Evolutionary conservation across 306 rosid genomes (phyloP).

Genomic region (Cicer yamashitae): DNA sequence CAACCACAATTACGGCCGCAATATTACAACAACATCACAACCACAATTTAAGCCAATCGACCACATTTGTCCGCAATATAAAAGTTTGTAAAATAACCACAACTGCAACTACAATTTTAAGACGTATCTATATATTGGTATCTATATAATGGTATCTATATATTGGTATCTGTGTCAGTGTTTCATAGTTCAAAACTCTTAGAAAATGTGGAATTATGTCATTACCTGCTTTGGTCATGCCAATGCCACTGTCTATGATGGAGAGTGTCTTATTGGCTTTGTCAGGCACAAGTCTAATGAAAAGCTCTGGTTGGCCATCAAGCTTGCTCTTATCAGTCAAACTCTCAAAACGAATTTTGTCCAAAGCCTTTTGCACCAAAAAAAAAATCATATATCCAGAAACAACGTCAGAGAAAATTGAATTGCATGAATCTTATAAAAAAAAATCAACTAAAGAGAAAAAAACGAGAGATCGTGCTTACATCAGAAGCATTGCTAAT

Average conservation of each 20-base stretch:
- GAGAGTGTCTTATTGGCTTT: conserved; percentile 68
- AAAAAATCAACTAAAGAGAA: too few relatives aligned
- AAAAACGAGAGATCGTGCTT: not conserved
- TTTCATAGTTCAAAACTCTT: too few relatives aligned
- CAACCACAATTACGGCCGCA: not conserved
- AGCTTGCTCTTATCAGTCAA: conserved; percentile 71
- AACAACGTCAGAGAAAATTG: not conserved
- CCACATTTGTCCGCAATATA: too few relatives aligned
- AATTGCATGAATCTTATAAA: not conserved
- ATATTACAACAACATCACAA: too few relatives aligned
- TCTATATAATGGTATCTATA: too few relatives aligned
- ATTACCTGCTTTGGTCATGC: conserved; percentile 82
- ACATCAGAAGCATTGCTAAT: conserved; percentile 73
- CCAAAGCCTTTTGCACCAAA: conserved; percentile 57
- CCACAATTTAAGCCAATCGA: too few relatives aligned
- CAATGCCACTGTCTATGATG: conserved; percentile 71
- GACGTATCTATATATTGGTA: too few relatives aligned
- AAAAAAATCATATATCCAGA: not conserved
- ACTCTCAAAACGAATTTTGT: conserved; percentile 68
- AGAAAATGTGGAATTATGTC: not conserved
- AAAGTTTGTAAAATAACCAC: too few relatives aligned
- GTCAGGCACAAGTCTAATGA: conserved; percentile 71
- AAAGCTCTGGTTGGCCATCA: conserved; percentile 68
- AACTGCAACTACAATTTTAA: too few relatives aligned
- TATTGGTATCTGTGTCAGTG: too few relatives aligned